Base-by-base conservation (phyloP, 768 basidiomycete species). In the Russula virescens region DNA sequence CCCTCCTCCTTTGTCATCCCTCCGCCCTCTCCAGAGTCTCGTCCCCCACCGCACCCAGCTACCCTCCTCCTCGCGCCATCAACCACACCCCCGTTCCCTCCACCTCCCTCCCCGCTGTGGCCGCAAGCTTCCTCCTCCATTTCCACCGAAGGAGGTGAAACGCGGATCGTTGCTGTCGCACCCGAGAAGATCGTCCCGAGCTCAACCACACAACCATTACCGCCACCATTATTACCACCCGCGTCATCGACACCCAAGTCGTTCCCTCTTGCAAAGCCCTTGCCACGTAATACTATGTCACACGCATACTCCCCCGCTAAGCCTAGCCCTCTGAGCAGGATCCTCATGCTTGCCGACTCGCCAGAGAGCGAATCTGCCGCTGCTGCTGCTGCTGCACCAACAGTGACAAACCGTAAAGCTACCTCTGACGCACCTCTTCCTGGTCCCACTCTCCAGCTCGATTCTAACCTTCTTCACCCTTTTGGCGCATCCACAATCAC, bases 241-340 rank as follows among this genome's bases (percentile, higher is more conserved):
- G 8, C 31, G 3, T 31, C 75, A 19, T 64, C 72, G 8, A 64
- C 67, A n/a, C 76, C 73, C 28, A 77, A 72, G n/a, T 77, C 81
- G 1, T 89, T 87, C 74, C 87, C 87, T 0, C 75, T 86, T 49
- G 87, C 88, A 2, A 91, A 88, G 68, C 88, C 89, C 13, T 75
- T 86, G 53, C 85, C 82, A 2, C 74, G 78, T 58, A 83, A 80
- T 59, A n/a, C n/a, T n/a, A 88, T 89, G 85, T 78, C 82, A 5
- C 90, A 93, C 65, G 88, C 89, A 0, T 93, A 92, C 65, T 91
- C 91, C 0, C 90, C 90, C 31, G 85, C 78, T 2, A 86, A 84
- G 71, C 90, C 91, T 0, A 91, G 88, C 65, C 90, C 90, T 2
- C 78, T 93, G 35, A 90, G 88, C 63, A 81, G 89, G 13, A 90